Percentiles rank a stretch among this genome's conserved stretches.
Evolutionary conservation across 106 monocot species (phyloP).

Genomic region (Platanthera zijinensis): DNA sequence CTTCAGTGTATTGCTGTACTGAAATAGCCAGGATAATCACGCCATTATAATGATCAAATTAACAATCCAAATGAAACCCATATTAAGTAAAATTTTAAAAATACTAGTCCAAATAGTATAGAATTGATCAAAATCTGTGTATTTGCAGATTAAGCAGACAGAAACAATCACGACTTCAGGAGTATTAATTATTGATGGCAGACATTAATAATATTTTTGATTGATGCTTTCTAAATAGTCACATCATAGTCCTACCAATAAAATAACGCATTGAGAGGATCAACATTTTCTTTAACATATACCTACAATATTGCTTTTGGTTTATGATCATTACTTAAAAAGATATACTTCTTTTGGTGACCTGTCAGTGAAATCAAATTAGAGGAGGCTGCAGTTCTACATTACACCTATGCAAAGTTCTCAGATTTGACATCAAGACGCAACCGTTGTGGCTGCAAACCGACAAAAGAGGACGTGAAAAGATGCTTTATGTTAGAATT

Average conservation of each 20-base stretch:
- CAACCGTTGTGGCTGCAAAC: constrained; percentile 83
- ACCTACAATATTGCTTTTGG: background rate
- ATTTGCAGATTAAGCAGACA: too few relatives aligned
- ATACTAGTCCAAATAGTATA: too few relatives aligned
- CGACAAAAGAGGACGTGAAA: constrained; percentile 85
- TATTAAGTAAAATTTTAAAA: too few relatives aligned
- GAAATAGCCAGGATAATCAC: too few relatives aligned
- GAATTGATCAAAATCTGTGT: too few relatives aligned
- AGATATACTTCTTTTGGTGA: background rate
- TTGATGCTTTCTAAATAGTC: background rate
- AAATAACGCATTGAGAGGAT: background rate
- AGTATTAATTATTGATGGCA: background rate
- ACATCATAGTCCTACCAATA: background rate
- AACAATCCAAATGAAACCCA: too few relatives aligned
- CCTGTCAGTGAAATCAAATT: constrained; percentile 59
- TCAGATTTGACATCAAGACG: constrained; percentile 86
- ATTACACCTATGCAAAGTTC: constrained; percentile 84
- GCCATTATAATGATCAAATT: too few relatives aligned
- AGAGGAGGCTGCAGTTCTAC: constrained; percentile 84
- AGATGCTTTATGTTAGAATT: constrained; percentile 92
- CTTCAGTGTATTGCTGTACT: too few relatives aligned
- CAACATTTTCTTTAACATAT: background rate
- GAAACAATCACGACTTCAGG: too few relatives aligned
- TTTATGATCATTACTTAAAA: background rate
- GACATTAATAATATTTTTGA: background rate